phyloP scores from a whole-genome alignment of 2,329 filamentous ascomycete species.

The Diaporthe amygdali region DNA sequence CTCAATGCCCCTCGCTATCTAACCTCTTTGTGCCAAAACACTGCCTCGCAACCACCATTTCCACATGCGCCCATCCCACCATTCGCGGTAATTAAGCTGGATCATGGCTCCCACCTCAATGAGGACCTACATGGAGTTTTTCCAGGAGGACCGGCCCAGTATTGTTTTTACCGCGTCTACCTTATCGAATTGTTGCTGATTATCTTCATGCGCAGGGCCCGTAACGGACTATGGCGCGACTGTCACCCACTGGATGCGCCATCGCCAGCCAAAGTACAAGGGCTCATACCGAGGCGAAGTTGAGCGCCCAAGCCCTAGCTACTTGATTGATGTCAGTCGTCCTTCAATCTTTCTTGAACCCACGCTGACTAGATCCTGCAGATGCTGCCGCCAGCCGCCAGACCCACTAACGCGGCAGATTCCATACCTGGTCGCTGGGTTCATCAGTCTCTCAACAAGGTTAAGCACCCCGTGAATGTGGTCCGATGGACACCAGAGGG shows the following conservation, averaged over 20 bases:
- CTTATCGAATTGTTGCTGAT: not conserved
- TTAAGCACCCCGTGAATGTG: constrained; percentile 96
- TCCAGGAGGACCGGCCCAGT: not conserved
- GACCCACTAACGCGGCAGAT: constrained; percentile 77
- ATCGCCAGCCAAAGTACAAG: constrained; percentile 78
- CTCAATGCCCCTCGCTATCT: not conserved
- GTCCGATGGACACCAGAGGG: constrained; percentile 98
- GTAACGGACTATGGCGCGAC: constrained; percentile 94
- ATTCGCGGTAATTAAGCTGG: not conserved
- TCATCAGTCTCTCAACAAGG: constrained; percentile 98
- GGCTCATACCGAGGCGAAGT: constrained; percentile 74
- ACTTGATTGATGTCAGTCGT: constrained; percentile 79
- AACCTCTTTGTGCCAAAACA: not conserved
- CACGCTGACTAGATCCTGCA: constrained; percentile 41
- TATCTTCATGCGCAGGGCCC: constrained; percentile 62
- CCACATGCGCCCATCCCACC: no score
- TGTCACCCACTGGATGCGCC: constrained; percentile 88
- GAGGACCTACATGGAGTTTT: constrained; percentile 22
- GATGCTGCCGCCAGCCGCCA: constrained; percentile 86
- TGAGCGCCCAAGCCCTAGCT: constrained; percentile 87
- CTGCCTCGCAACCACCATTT: not conserved
- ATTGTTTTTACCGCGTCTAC: constrained; percentile 15
- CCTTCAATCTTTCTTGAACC: not conserved
- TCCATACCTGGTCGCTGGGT: constrained; percentile 93
- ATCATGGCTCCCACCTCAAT: not conserved